Evolutionary conservation across 2,329 filamentous ascomycete species (phyloP).

Genomic region (Calonectria pseudoreteaudii): DNA sequence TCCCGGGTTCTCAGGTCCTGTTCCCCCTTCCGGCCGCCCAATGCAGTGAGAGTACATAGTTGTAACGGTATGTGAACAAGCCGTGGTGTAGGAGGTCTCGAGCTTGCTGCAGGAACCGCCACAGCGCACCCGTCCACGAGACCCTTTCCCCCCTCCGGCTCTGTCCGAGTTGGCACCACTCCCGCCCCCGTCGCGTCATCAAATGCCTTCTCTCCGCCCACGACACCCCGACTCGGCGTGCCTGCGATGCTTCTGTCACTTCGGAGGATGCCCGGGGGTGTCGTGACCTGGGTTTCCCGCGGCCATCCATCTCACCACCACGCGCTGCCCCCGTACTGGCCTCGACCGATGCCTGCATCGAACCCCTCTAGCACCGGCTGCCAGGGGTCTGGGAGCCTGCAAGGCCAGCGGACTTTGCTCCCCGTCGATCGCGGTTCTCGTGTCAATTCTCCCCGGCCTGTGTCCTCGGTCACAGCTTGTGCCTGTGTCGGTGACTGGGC

Average conservation of each 20-base stretch:
- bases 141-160: conserved; percentile 38
- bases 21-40: conserved; percentile 26
- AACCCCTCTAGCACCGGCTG: conserved; percentile 28
- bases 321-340: conserved; percentile 23
- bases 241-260: conserved; percentile 1
- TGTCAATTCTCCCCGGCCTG: conserved; percentile 15
- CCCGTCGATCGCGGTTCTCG: conserved; percentile 18
- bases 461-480: conserved; percentile 11
- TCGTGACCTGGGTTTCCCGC: conserved; percentile 24
- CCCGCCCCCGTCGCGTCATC: conserved; percentile 35
- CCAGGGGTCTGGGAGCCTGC: conserved; percentile 21
- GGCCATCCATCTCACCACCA: conserved; percentile 24
- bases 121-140: conserved; percentile 41
- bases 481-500: conserved; percentile 24
- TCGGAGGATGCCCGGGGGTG: conserved; percentile 18
- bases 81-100: conserved; percentile 27
- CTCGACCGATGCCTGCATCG: conserved; percentile 42
- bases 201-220: conserved; percentile 27
- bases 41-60: neutral
- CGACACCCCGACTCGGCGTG: conserved; percentile 14
- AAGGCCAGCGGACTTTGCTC: conserved; percentile 17
- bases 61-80: neutral
- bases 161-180: conserved; percentile 46
- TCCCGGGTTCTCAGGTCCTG: conserved; percentile 17
- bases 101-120: conserved; percentile 43